Evolutionary conservation across 1,284 basidiomycete genomes (phyloP).

Genomic region (Flammula alnicola): DNA sequence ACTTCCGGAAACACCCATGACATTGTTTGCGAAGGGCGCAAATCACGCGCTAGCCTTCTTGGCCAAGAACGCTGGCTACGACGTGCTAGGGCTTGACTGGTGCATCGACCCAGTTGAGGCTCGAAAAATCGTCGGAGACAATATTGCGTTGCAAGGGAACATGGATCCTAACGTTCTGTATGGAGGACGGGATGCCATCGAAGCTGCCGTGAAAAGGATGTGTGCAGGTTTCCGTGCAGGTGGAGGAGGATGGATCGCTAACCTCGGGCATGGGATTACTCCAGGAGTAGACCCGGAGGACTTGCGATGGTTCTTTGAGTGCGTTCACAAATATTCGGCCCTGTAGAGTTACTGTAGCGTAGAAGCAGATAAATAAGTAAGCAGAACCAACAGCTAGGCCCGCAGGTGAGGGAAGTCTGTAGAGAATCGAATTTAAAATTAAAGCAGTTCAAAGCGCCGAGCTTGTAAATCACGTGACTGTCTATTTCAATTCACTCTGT

Average conservation of each 20-base stretch:
- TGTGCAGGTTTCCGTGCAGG: slow-evolving; percentile 75
- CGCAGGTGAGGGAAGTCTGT: too few relatives aligned
- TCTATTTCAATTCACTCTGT: too few relatives aligned
- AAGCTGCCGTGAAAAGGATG: slow-evolving; percentile 85
- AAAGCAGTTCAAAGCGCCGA: too few relatives aligned
- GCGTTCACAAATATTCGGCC: slow-evolving; percentile 82
- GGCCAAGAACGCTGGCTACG: slow-evolving; percentile 71
- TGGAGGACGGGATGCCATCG: slow-evolving; percentile 88
- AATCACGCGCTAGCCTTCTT: slow-evolving; percentile 67
- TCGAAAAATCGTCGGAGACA: slow-evolving; percentile 59
- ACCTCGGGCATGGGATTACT: slow-evolving; percentile 96
- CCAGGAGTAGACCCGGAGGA: slow-evolving; percentile 95
- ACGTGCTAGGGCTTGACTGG: slow-evolving; percentile 92
- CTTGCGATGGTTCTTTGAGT: slow-evolving; percentile 88
- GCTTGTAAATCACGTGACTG: too few relatives aligned
- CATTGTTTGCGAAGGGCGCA: slow-evolving; percentile 93
- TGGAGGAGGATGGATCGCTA: slow-evolving; percentile 86
- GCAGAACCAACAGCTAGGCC: too few relatives aligned
- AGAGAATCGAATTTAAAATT: too few relatives aligned
- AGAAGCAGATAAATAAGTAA: too few relatives aligned
- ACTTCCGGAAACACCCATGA: slow-evolving; percentile 76
- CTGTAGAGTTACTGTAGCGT: slow-evolving; percentile 28
- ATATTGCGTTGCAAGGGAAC: slow-evolving; percentile 91
- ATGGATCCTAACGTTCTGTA: slow-evolving; percentile 91
- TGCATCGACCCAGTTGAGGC: slow-evolving; percentile 77